Base-by-base conservation (phyloP, 192 early-diverging fungal genomes). In the Mortierella antarctica region DNA sequence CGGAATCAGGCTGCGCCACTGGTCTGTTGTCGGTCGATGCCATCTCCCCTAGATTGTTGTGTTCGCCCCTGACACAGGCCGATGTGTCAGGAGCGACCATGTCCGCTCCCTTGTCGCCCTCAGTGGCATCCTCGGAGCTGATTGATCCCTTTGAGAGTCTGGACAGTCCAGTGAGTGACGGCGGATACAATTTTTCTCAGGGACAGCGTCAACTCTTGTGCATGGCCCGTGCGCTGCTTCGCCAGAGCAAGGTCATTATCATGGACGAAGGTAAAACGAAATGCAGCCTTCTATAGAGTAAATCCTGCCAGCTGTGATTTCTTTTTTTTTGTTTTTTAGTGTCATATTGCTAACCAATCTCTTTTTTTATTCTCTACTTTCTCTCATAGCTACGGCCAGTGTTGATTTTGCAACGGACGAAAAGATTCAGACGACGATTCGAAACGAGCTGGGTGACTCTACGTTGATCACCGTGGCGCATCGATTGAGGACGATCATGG, bases 141-240 rank as follows among this genome's bases (percentile, higher is more conserved):
- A 45, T 72, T 12, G 70, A 80, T 52, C 84, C 84, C 6, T 84
- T 93, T 50, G 79, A 66, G 50, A 83, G 59, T 47, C 73, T 98
- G 41, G 96, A 97, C 11, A 83, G 88, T 12, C 87, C 87, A 61
- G 93, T 99, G 20, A 89, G 81, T 52, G 96, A 97, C 84, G 93
- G 94, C 67, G 94, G 93, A 6, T 78, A 86, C 55, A 95, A 94
- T 73, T 89, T 95, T 56, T 91, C 89, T 13, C 83, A 93, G 53
- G 94, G 94, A 6, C 93, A 95, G 73, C 85, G 93, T 20, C 93
- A 94, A 71, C 77, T 95, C 31, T 71, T 95, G 7, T 91, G 91
- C 54, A 83, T 95, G 52, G 94, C 94, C 0, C 87, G 94, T 48
- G 92, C 94, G 0, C 85, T 95, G 60, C 80, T 96, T 17, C 88